These are phyloP conservation scores for Eimeria necatrix DNA, from an alignment of 169 alveolate species.

Conservation along the genomic window DNA sequence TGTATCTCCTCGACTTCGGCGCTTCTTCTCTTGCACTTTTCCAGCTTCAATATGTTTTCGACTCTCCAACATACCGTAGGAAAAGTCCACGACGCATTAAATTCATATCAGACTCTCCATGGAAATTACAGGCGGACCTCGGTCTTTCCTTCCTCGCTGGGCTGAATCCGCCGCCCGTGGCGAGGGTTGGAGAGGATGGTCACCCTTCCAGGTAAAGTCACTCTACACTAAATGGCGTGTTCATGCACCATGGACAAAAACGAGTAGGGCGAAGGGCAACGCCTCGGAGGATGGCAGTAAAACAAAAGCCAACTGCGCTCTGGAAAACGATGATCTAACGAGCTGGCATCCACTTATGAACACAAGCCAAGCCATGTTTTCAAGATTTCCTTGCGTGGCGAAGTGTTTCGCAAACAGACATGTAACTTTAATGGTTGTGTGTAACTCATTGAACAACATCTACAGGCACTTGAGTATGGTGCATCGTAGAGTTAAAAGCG, in stretches of 20 bases:
- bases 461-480: too few species aligned
- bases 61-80: conserved; percentile 78
- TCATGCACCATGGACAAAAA: neutral
- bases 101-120: neutral
- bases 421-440: conserved; percentile 26
- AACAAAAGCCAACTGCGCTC: neutral
- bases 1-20: conserved; percentile 72
- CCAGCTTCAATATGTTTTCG: conserved; percentile 74
- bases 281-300: conserved; percentile 74
- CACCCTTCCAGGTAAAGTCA: conserved; percentile 57
- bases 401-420: conserved; percentile 27
- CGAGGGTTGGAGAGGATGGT: conserved; percentile 74
- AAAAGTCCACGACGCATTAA: neutral
- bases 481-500: too few species aligned
- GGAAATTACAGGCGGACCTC: conserved; percentile 73
- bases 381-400: neutral
- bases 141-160: conserved; percentile 81
- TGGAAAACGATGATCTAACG: neutral
- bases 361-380: conserved; percentile 44
- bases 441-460: neutral
- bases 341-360: conserved; percentile 42
- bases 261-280: conserved; percentile 73
- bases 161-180: conserved; percentile 73
- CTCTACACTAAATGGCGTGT: neutral
- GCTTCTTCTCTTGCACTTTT: conserved; percentile 75